Conservation (phyloP, 2,329 filamentous ascomycete genomes). For the Mycosphaerella sp. region DNA sequence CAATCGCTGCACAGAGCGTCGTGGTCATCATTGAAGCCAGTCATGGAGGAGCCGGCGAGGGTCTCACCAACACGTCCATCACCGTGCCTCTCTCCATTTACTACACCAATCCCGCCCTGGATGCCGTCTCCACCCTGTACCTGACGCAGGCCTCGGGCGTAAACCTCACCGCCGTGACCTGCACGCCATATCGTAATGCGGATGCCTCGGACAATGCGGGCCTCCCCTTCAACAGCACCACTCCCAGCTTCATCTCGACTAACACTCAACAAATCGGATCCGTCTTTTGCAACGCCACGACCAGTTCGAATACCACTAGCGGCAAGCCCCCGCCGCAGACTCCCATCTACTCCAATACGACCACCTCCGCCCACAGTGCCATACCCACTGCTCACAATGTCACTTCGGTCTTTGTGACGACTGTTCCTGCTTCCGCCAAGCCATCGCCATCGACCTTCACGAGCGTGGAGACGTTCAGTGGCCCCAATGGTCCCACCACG, state of each 20-base stretch:
- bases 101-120: constrained; percentile 23
- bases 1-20: constrained; percentile 18
- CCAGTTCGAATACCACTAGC: background rate
- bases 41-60: constrained; percentile 24
- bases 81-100: constrained; percentile 20
- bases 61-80: constrained; percentile 26
- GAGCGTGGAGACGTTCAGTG: constrained; percentile 12
- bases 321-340: background rate
- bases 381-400: too few species aligned
- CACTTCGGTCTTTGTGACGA: constrained; percentile 15
- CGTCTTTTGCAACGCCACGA: constrained; percentile 19
- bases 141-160: constrained; percentile 21
- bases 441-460: constrained; percentile 14
- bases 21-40: constrained; percentile 22
- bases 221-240: constrained; percentile 20
- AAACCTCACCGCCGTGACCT: constrained; percentile 20
- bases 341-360: constrained; percentile 8
- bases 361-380: constrained; percentile 8
- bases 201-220: constrained; percentile 22
- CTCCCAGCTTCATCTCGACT: constrained; percentile 22
- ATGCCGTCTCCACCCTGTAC: constrained; percentile 25
- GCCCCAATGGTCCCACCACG: constrained; percentile 10
- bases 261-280: constrained; percentile 26
- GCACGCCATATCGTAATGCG: constrained; percentile 20
- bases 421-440: constrained; percentile 3